Conservation (phyloP, 2,329 filamentous ascomycete genomes). For the Epichloe coenophiala region DNA sequence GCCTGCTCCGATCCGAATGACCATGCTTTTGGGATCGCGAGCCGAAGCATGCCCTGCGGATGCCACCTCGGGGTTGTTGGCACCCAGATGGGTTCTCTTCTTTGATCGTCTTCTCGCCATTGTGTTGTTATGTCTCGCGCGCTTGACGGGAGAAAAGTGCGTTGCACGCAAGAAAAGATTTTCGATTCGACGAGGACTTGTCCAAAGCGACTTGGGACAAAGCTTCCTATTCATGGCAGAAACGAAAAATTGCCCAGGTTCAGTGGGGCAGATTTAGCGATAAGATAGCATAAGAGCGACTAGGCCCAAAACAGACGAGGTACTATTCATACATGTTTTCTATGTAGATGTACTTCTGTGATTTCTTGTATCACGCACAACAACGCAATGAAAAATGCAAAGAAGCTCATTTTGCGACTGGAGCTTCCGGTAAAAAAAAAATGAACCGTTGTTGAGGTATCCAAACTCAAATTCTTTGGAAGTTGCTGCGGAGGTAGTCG, state of each 20-base stretch:
- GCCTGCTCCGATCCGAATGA: conserved; percentile 89
- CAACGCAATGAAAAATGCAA: too few relatives aligned
- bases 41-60: conserved; percentile 47
- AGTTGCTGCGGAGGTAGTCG: too few relatives aligned
- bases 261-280: conserved; percentile 16
- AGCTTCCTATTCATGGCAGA: neutral
- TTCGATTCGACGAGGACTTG: neutral
- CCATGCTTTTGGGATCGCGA: conserved; percentile 86
- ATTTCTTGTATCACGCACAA: too few relatives aligned
- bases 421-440: too few relatives aligned
- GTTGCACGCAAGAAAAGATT: neutral
- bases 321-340: too few relatives aligned
- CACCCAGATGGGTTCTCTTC: conserved; percentile 73
- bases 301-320: too few relatives aligned
- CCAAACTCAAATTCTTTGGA: too few relatives aligned
- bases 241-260: conserved; percentile 14
- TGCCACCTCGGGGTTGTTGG: conserved; percentile 44
- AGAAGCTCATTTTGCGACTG: too few relatives aligned
- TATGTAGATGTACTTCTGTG: too few relatives aligned
- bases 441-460: too few relatives aligned
- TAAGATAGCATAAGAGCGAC: conserved; percentile 11
- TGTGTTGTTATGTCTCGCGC: conserved; percentile 7
- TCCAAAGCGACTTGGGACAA: neutral
- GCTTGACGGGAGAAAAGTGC: neutral
- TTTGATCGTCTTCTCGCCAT: conserved; percentile 78